Percentiles rank a stretch among this genome's conserved stretches.
Evolutionary conservation across 2,329 filamentous ascomycete species (phyloP).

Genomic region (Xylariaceae sp.): DNA sequence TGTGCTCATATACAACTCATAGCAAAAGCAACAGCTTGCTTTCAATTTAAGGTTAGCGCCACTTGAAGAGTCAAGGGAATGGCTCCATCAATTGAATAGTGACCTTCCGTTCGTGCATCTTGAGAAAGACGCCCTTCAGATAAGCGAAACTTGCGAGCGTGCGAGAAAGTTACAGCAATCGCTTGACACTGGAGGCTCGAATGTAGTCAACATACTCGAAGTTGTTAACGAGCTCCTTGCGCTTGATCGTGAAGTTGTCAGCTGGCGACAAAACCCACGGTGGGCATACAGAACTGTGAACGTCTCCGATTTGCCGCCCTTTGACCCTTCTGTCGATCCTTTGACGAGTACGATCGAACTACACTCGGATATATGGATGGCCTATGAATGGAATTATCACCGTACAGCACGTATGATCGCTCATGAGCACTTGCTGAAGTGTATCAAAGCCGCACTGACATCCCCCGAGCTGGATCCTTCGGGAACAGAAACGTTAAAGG

Average conservation of each 20-base stretch:
- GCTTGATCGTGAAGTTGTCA: conserved; percentile 40
- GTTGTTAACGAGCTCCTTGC: conserved; percentile 40
- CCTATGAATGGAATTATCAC: conserved; percentile 51
- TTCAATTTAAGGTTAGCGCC: conserved; percentile 33
- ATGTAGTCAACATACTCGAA: conserved; percentile 27
- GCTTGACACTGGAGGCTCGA: conserved; percentile 20
- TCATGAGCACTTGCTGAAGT: conserved; percentile 43
- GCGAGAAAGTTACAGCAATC: conserved; percentile 38
- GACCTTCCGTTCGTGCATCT: conserved; percentile 34
- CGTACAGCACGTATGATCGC: conserved; percentile 46
- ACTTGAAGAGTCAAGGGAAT: conserved; percentile 38
- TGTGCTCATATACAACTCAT: background rate
- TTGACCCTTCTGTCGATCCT: conserved; percentile 10
- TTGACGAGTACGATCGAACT: conserved; percentile 39
- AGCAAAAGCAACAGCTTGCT: conserved; percentile 47
- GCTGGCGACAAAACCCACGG: conserved; percentile 42
- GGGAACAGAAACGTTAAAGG: conserved; percentile 18
- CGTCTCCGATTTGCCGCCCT: conserved; percentile 27
- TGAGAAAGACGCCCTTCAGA: conserved; percentile 38
- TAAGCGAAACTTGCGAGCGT: conserved; percentile 40
- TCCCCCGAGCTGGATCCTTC: conserved; percentile 16
- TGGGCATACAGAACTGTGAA: conserved; percentile 42
- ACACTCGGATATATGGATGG: conserved; percentile 47
- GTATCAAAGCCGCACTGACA: conserved; percentile 28
- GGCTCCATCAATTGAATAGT: conserved; percentile 42